These are phyloP conservation scores for Phytopythium montanum DNA, from an alignment of 352 stramenopile species.

Conservation along the genomic window DNA sequence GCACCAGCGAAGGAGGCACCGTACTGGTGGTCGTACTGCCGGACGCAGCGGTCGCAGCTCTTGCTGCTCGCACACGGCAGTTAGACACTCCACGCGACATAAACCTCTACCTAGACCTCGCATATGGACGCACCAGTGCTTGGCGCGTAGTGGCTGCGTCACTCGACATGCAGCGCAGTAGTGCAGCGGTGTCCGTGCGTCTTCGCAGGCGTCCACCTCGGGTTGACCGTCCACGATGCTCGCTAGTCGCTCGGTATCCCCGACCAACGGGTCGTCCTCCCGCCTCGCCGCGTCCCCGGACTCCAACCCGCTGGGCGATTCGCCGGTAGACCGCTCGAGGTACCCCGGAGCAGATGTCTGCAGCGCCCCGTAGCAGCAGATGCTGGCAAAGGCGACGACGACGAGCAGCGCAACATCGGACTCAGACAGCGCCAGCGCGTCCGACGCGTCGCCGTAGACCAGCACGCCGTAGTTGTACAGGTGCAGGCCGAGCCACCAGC, in stretches of 20 bases:
- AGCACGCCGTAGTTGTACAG: conserved; percentile 52
- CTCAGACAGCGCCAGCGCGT: conserved; percentile 23
- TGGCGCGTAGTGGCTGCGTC: conserved; percentile 59
- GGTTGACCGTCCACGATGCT: background rate
- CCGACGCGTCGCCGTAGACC: conserved; percentile 31
- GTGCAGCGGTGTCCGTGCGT: conserved; percentile 20
- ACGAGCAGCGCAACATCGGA: conserved; percentile 35
- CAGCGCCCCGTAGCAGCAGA: conserved; percentile 43
- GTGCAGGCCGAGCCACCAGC: conserved; percentile 68
- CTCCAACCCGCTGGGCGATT: conserved; percentile 16
- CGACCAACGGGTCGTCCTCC: conserved; percentile 8
- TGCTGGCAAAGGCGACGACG: conserved; percentile 33
- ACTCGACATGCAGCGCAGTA: conserved; percentile 60
- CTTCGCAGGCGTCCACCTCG: conserved; percentile 26
- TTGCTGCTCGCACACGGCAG: conserved; percentile 32
- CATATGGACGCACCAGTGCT: conserved; percentile 51
- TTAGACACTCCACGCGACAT: background rate
- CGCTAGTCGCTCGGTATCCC: background rate
- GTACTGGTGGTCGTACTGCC: conserved; percentile 83
- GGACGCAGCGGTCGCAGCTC: conserved; percentile 65
- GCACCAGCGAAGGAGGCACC: conserved; percentile 8
- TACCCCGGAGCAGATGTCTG: conserved; percentile 67
- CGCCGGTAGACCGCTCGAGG: conserved; percentile 12
- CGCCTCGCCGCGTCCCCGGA: conserved; percentile 4
- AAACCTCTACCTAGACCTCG: background rate